A percentile compares a stretch with the other conserved stretches of the same genome.
Conservation (phyloP, 345 rosid species). For the Barbarea vulgaris region DNA sequence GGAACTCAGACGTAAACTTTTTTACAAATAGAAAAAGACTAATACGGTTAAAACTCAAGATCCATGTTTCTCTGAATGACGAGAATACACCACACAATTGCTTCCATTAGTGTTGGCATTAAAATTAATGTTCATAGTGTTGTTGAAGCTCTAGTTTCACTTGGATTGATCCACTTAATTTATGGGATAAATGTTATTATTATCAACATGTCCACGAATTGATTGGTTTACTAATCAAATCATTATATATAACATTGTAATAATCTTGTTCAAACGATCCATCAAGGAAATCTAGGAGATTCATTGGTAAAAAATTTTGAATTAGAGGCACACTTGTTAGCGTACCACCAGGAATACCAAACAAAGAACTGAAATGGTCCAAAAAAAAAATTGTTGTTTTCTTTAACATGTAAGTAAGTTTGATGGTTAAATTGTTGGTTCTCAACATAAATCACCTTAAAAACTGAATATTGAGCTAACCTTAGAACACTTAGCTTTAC, state of each 20-base stretch:
- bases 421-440: conserved; percentile 2
- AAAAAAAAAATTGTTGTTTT: conserved; percentile 14
- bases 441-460: not conserved
- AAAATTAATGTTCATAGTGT: conserved; percentile 4
- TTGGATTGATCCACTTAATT: conserved; percentile 1
- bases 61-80: not conserved
- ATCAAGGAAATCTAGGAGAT: not conserved
- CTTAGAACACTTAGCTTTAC: not conserved
- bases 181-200: not conserved
- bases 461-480: not conserved
- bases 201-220: not conserved
- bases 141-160: conserved; percentile 18
- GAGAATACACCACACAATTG: not conserved
- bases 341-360: not conserved
- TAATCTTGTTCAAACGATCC: not conserved
- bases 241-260: conserved; percentile 16
- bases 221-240: conserved; percentile 17
- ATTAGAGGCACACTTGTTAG: not conserved
- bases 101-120: not conserved
- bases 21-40: not conserved
- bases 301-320: conserved; percentile 2
- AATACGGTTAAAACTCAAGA: not conserved
- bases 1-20: not conserved
- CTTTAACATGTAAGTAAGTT: conserved; percentile 7
- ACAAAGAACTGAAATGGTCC: not conserved